Evolutionary conservation across 257 asterid genomes (phyloP).

Genomic region (Ocimum tenuiflorum): DNA sequence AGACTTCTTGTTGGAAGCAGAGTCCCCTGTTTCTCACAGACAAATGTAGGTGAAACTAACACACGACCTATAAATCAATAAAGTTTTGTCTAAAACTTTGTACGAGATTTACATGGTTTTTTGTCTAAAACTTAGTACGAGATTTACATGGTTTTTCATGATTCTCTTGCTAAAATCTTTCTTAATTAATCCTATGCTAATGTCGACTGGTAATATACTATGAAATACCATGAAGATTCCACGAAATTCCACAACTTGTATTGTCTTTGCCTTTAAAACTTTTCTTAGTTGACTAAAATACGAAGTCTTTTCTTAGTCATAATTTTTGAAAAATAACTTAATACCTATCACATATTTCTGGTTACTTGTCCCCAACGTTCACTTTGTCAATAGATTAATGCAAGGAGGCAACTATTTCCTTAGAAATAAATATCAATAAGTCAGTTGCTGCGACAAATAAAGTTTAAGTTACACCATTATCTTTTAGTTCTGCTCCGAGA

Average conservation of each 20-base stretch:
- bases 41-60: too few species aligned
- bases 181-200: too few species aligned
- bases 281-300: background rate
- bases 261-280: background rate
- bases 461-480: background rate
- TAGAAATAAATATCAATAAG: background rate
- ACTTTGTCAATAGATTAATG: background rate
- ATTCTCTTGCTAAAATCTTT: too few species aligned
- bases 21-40: too few species aligned
- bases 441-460: background rate
- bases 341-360: too few species aligned
- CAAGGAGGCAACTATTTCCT: background rate
- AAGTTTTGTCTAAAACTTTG: too few species aligned
- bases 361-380: background rate
- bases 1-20: too few species aligned
- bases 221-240: background rate
- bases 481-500: background rate
- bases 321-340: too few species aligned
- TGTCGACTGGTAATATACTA: background rate
- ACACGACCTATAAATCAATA: too few species aligned
- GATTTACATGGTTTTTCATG: too few species aligned
- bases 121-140: too few species aligned
- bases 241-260: background rate
- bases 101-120: too few species aligned
- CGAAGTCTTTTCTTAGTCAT: background rate